Conservation (phyloP, 352 stramenopile species). For the Pythium insidiosum region DNA sequence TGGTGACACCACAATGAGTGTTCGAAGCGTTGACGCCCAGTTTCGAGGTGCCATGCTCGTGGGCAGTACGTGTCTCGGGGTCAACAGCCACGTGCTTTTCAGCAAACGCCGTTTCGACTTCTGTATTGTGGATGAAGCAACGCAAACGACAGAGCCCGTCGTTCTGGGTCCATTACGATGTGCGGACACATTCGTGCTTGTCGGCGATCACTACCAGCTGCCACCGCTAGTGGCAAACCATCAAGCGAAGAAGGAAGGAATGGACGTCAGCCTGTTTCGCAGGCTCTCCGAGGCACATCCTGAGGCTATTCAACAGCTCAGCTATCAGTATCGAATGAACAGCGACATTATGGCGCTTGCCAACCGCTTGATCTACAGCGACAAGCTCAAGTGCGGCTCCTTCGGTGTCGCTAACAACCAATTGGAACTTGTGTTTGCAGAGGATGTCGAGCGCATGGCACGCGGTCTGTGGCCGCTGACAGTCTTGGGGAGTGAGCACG, state of each 20-base stretch:
- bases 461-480: conserved; percentile 16
- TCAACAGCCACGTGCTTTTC: conserved; percentile 75
- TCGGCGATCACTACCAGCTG: conserved; percentile 98
- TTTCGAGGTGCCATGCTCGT: conserved; percentile 51
- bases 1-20: conserved; percentile 22
- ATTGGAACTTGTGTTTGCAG: conserved; percentile 8
- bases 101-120: conserved; percentile 92
- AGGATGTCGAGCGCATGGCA: neutral
- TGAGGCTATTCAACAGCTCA: conserved; percentile 87
- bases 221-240: conserved; percentile 92
- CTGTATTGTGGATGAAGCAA: conserved; percentile 98
- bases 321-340: conserved; percentile 99
- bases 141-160: conserved; percentile 96
- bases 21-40: conserved; percentile 34
- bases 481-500: conserved; percentile 25
- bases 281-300: conserved; percentile 89
- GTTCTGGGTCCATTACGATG: conserved; percentile 89
- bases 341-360: conserved; percentile 92
- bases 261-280: conserved; percentile 89
- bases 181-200: conserved; percentile 94
- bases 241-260: conserved; percentile 78
- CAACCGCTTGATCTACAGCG: conserved; percentile 92
- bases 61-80: conserved; percentile 66
- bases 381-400: conserved; percentile 91
- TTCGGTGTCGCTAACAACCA: conserved; percentile 40